These are phyloP conservation scores for Miscanthus lutarioriparius DNA, from an alignment of 176 grass and related monocot species.

Conservation along the genomic window DNA sequence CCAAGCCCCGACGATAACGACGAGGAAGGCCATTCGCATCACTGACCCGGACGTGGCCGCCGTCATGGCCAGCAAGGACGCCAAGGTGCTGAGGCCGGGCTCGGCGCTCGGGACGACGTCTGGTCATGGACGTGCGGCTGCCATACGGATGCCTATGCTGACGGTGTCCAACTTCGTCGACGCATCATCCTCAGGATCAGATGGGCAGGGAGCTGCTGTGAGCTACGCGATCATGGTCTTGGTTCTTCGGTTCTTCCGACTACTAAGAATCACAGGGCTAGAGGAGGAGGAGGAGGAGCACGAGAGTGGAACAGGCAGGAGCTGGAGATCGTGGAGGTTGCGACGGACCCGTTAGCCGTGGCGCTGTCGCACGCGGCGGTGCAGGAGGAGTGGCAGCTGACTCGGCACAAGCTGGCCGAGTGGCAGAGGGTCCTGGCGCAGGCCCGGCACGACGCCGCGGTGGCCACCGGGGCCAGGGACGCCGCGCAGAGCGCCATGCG, in stretches of 20 bases:
- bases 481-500: background rate
- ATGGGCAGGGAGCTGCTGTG: no score
- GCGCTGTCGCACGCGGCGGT: constrained; percentile 9
- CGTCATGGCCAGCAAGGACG: constrained; percentile 43
- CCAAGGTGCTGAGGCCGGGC: constrained; percentile 45
- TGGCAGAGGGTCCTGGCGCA: background rate
- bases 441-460: background rate
- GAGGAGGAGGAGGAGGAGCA: background rate
- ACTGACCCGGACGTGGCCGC: constrained; percentile 52
- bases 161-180: no score
- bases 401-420: background rate
- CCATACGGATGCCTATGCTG: no score
- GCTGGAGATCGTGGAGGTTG: constrained; percentile 6
- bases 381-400: constrained; percentile 24
- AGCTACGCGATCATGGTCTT: background rate
- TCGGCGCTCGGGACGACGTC: no score
- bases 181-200: no score
- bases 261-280: background rate
- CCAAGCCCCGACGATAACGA: background rate
- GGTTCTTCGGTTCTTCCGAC: background rate
- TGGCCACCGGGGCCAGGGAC: background rate
- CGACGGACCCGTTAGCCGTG: constrained; percentile 9
- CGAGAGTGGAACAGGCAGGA: constrained; percentile 12
- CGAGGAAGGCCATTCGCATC: background rate
- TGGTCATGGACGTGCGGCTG: no score